Evolutionary conservation across 1,139 yeast species (phyloP).

Genomic region (Taphrina confusa): DNA sequence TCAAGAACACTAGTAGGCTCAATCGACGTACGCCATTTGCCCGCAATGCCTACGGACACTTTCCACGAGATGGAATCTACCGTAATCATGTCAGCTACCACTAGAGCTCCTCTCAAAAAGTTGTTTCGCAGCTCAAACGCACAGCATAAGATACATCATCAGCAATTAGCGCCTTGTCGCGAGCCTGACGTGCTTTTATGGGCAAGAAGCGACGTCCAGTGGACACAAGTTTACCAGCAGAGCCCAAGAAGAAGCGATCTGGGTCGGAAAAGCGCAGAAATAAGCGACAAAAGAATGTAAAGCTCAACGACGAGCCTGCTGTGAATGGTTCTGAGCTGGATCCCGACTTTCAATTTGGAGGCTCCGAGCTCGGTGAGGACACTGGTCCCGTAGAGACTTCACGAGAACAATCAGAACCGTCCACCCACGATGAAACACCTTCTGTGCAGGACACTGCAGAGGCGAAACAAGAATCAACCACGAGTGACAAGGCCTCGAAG

Average conservation of each 20-base stretch:
- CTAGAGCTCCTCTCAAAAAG: conserved; percentile 8
- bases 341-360: conserved; percentile 13
- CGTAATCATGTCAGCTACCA: no score
- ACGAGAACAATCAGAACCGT: neutral
- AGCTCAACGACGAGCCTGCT: neutral
- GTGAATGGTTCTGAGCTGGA: neutral
- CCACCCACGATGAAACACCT: neutral
- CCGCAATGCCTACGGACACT: no score
- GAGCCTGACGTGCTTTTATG: conserved; percentile 4
- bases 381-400: neutral
- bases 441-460: neutral
- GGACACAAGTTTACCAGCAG: neutral
- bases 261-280: conserved; percentile 12
- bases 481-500: neutral
- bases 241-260: neutral
- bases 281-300: neutral
- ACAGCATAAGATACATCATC: neutral
- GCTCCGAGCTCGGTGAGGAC: neutral
- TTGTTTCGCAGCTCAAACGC: neutral
- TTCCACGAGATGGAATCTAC: neutral
- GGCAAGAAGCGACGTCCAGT: conserved; percentile 1
- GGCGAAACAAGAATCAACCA: neutral
- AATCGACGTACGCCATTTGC: no score
- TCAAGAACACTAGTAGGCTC: no score
- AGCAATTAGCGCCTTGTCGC: no score